These are phyloP conservation scores for Xylaria acuta DNA, from an alignment of 495 filamentous ascomycete genomes.

Conservation along the genomic window DNA sequence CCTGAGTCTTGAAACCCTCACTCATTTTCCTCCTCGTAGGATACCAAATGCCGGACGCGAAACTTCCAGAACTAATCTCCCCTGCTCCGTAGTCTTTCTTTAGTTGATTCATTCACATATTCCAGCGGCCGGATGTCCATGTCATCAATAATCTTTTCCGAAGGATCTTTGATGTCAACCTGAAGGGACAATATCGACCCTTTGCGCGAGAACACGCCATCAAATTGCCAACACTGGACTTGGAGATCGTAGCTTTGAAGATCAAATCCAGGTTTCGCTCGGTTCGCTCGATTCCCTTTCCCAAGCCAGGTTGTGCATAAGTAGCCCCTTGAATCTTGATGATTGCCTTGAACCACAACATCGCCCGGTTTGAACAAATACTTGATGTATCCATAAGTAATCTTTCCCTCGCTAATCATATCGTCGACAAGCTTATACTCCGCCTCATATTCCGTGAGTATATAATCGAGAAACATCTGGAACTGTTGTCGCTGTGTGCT, in stretches of 20 bases:
- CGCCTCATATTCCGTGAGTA: neutral
- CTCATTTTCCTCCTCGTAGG: neutral
- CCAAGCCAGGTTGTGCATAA: neutral
- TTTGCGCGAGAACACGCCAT: neutral
- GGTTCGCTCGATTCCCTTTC: no score
- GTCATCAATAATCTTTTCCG: neutral
- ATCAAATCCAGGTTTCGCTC: no score
- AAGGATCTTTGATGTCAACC: neutral
- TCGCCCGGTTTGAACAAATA: slow-evolving; percentile 12
- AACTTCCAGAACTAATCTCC: slow-evolving; percentile 7
- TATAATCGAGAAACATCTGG: neutral
- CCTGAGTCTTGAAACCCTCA: neutral
- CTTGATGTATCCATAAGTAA: neutral
- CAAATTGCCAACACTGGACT: neutral
- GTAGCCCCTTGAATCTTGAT: neutral
- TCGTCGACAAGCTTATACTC: neutral
- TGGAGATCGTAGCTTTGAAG: no score
- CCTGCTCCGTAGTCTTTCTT: neutral
- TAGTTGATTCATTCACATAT: neutral
- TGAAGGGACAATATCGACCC: neutral
- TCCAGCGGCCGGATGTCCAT: neutral
- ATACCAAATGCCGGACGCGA: neutral
- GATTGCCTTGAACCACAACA: neutral
- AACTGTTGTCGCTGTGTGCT: neutral
- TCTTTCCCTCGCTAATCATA: neutral